A percentile compares a stretch with the other conserved stretches of the same genome.
phyloP scores from a whole-genome alignment of 257 asterid genomes.

The Rehmannia glutinosa region DNA sequence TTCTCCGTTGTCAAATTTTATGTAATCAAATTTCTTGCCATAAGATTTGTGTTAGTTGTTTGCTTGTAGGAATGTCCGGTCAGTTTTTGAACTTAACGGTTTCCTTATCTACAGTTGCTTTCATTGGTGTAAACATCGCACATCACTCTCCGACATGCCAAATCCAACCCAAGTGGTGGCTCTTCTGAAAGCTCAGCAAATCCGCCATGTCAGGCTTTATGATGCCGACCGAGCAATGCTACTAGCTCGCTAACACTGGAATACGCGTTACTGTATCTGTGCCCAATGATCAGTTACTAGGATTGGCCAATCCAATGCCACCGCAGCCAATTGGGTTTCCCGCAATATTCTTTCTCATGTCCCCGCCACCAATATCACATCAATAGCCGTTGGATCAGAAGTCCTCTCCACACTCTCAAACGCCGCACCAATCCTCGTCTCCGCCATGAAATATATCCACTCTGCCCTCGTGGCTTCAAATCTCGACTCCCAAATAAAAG shows the following conservation, averaged over 20 bases:
- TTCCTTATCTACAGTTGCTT: constrained; percentile 37
- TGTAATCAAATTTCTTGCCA: too few species aligned
- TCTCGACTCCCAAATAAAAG: constrained; percentile 67
- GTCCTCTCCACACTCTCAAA: constrained; percentile 71
- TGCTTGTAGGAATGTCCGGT: not conserved
- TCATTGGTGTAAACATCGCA: constrained; percentile 41
- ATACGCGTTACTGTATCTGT: constrained; percentile 68
- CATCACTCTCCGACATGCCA: constrained; percentile 79
- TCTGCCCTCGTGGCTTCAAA: constrained; percentile 81
- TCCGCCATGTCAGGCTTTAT: constrained; percentile 64
- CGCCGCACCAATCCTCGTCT: constrained; percentile 71
- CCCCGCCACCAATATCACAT: constrained; percentile 84
- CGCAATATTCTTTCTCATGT: constrained; percentile 62
- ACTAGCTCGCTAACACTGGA: constrained; percentile 64
- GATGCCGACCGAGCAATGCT: constrained; percentile 74
- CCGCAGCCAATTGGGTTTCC: constrained; percentile 90
- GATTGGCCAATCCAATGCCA: constrained; percentile 80
- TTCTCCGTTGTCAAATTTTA: too few species aligned
- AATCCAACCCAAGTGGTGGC: constrained; percentile 76
- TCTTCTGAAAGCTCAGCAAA: constrained; percentile 81
- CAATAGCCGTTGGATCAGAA: constrained; percentile 82
- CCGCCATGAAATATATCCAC: constrained; percentile 67
- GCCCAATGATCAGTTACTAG: constrained; percentile 80
- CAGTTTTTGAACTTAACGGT: too few species aligned
- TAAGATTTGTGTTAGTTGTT: too few species aligned